A percentile compares a stretch with the other conserved stretches of the same genome.
phyloP scores from a whole-genome alignment of 345 rosid genomes.

The Gossypium mustelinum region DNA sequence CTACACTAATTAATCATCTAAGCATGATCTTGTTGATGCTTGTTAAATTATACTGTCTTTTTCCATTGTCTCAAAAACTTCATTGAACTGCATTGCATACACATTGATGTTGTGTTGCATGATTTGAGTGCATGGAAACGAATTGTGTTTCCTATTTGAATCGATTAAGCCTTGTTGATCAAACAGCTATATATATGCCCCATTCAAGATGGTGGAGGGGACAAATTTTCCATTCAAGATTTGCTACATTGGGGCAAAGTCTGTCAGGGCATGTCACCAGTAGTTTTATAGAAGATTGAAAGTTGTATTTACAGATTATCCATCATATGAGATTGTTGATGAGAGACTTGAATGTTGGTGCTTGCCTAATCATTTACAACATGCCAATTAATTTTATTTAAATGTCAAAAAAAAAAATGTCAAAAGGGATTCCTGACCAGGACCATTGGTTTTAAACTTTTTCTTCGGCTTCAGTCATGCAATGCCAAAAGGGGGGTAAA shows the following conservation, averaged over 20 bases:
- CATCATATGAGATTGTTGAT: too few species aligned
- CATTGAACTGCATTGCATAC: neutral
- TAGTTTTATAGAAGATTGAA: too few species aligned
- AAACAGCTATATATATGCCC: neutral
- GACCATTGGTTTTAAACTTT: neutral
- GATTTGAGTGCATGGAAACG: neutral
- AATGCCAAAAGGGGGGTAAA: neutral
- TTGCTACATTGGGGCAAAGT: neutral
- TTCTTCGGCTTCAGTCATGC: neutral
- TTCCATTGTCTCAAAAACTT: neutral
- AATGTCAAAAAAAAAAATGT: neutral
- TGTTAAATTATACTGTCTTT: neutral
- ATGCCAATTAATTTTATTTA: too few species aligned
- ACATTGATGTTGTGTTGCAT: neutral
- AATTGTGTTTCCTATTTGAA: neutral
- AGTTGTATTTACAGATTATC: too few species aligned
- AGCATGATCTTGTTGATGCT: conserved; percentile 16
- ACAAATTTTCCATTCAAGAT: too few species aligned
- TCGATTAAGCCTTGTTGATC: neutral
- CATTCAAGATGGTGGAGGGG: too few species aligned
- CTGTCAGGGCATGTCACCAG: neutral
- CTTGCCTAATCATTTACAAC: too few species aligned
- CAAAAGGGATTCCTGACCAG: conserved; percentile 10
- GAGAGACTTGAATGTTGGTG: too few species aligned
- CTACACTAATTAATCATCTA: neutral